Evolutionary conservation across 148 eudicot genomes (phyloP), one percentile per base, ranked within the genome.

Genomic region (Spergularia marina): DNA sequence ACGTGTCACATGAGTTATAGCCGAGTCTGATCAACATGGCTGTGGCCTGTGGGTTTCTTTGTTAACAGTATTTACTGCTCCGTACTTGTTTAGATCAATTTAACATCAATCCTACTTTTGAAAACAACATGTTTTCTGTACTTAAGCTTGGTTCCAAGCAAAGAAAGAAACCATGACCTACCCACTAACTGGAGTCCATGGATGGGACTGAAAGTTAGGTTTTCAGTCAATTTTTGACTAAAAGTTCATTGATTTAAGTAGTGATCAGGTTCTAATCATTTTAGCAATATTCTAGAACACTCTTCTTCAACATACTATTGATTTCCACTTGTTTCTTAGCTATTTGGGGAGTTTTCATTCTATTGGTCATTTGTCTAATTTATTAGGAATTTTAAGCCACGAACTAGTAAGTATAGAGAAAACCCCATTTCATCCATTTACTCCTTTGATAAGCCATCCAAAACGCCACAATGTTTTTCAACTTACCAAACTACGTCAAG

Each of bases 121-220:
- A 57, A 57, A 57, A 57, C 18, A 20, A 57, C 61, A 57, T 57
- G 23, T 18, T 57, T 6, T 7, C 9, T 57, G 7, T 44, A 44
- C 49, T 44, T 44, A 44, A 44, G 49, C 61, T n/a, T n/a, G 61
- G 61, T 2, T 57, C 23, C 61, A 57, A 57, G 61, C 61, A 57
- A 57, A 57, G 61, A 18, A 57, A 57, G 61, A 57, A n/a, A 57
- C n/a, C 61, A 57, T 17, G 23, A 57, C 61, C 23, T 57, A 57
- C 61, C 61, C 23, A n/a, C 23, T n/a, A 7, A 57, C 61, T 57
- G 21, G 2, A 57, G 61, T 57, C 23, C 61, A 57, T 17, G 25
- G 25, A 57, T 57, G 61, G 7, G 49, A 44, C 49, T 44, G 49
- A 44, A 44, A 44, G 61, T 57, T 57, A 57, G 61, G 61, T 57